These are phyloP conservation scores for Firmiana major DNA, from an alignment of 345 rosid genomes.

Conservation along the genomic window DNA sequence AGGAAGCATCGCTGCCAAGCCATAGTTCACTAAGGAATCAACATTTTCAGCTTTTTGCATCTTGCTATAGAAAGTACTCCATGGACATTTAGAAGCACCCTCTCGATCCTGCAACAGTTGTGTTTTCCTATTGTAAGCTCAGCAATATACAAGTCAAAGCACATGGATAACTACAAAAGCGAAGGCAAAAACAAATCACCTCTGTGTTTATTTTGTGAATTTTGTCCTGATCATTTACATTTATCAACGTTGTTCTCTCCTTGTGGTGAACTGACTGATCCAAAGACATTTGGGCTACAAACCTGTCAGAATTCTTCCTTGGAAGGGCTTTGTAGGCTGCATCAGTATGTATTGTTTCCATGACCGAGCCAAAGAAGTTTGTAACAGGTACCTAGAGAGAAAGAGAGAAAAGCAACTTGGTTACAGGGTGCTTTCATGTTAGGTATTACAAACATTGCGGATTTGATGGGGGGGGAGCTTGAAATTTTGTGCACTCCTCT, in stretches of 20 bases:
- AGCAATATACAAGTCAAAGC: neutral
- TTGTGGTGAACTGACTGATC: constrained; percentile 29
- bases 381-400: constrained; percentile 81
- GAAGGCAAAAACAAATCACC: constrained; percentile 26
- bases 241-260: constrained; percentile 22
- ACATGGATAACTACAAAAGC: neutral
- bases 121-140: neutral
- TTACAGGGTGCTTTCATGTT: neutral
- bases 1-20: constrained; percentile 56
- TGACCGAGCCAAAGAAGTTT: constrained; percentile 91
- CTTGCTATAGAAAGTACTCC: constrained; percentile 31
- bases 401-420: neutral
- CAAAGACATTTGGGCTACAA: constrained; percentile 23
- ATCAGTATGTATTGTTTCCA: constrained; percentile 79
- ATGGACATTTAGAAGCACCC: constrained; percentile 36
- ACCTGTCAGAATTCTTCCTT: constrained; percentile 29
- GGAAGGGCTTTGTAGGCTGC: constrained; percentile 52
- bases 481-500: neutral
- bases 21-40: constrained; percentile 56
- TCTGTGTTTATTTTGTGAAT: constrained; percentile 19
- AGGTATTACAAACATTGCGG: neutral
- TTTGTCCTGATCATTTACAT: constrained; percentile 20
- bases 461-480: neutral
- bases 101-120: constrained; percentile 41
- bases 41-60: constrained; percentile 37